Base-by-base conservation (phyloP, 352 stramenopile species). In the Phytophthora uliginosa region DNA sequence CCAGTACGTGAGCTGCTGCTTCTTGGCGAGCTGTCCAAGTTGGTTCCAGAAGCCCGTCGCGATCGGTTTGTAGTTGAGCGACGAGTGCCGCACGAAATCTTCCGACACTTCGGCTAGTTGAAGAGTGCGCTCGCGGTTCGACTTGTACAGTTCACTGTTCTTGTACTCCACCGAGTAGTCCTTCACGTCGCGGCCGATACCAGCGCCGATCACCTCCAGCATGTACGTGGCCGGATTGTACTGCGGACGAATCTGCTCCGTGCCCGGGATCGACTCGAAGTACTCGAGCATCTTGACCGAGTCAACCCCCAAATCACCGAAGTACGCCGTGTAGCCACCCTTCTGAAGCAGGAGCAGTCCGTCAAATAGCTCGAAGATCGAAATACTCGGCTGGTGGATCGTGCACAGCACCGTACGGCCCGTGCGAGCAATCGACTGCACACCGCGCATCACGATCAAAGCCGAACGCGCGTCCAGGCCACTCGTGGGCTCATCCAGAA, bases 321-420 rank as follows among this genome's bases (percentile, higher is more conserved):
- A 98, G 72, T 93, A 98, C 0, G 95, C 79, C 12, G 81, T 81
- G 51, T 62, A 85, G 2, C 83, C 83, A 40, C 78, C 83, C 15
- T 52, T 70, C 59, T 95, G 89, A 0, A 99, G 81, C 20, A 98
- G 69, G 1, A 99, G 69, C 0, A 98, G 62, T 31, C 85, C 76
- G 72, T 98, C 95, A 71, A 99, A 98, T 47, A 95, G 78, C 66
- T 96, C 86, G 59, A 99, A 99, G 60, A 99, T 97, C 26, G 85
- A 88, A 34, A 91, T 82, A 69, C 89, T 82, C 18, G 94, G 82
- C 61, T 88, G 80, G 67, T 85, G 77, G 40, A 88, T 85, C 5
- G 80, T 87, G 22, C 80, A 87, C 53, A 99, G 74, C 42, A 98
- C 86, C 8, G 91, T 95, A 50, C 92, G 89, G 22, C 94, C 93